Conservation (phyloP, 108 stramenopile species). For the Pseudonitzschia pungens region DNA sequence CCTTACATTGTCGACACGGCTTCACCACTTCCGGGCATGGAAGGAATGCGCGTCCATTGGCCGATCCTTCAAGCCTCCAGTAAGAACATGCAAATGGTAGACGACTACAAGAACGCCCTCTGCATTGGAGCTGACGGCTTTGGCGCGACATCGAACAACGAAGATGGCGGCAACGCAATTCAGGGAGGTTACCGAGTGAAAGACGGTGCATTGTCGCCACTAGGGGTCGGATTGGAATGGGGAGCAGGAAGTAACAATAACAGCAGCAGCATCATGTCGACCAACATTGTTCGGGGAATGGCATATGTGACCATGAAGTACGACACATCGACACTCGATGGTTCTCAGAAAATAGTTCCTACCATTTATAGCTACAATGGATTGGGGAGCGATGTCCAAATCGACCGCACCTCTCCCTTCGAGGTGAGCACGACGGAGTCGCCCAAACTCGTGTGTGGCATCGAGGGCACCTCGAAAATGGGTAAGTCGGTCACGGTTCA, state of each 20-base stretch:
- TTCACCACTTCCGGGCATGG: slow-evolving; percentile 8
- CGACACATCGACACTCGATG: background rate
- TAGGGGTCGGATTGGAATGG: slow-evolving; percentile 58
- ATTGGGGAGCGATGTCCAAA: slow-evolving; percentile 18
- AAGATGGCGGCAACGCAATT: background rate
- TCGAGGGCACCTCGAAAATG: slow-evolving; percentile 16
- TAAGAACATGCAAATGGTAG: slow-evolving; percentile 50
- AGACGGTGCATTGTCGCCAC: slow-evolving; percentile 22
- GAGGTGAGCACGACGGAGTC: background rate
- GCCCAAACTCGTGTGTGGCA: slow-evolving; percentile 20
- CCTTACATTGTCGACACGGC: slow-evolving; percentile 67
- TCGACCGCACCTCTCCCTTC: background rate
- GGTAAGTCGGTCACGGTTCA: slow-evolving; percentile 33
- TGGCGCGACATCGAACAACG: too few species aligned
- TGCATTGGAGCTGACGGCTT: slow-evolving; percentile 49
- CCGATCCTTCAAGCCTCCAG: slow-evolving; percentile 39
- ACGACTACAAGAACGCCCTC: slow-evolving; percentile 55
- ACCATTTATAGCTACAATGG: slow-evolving; percentile 13
- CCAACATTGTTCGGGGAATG: slow-evolving; percentile 80
- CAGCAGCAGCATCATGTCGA: slow-evolving; percentile 39
- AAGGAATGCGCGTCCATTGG: slow-evolving; percentile 58
- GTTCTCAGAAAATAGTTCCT: slow-evolving; percentile 15
- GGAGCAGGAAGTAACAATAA: slow-evolving; percentile 1
- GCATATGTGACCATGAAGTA: slow-evolving; percentile 79
- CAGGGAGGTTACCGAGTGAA: background rate